Percentiles rank a stretch among this genome's conserved stretches.
Conservation (phyloP, 2,329 filamentous ascomycete genomes). For the Exophiala calicioides region DNA sequence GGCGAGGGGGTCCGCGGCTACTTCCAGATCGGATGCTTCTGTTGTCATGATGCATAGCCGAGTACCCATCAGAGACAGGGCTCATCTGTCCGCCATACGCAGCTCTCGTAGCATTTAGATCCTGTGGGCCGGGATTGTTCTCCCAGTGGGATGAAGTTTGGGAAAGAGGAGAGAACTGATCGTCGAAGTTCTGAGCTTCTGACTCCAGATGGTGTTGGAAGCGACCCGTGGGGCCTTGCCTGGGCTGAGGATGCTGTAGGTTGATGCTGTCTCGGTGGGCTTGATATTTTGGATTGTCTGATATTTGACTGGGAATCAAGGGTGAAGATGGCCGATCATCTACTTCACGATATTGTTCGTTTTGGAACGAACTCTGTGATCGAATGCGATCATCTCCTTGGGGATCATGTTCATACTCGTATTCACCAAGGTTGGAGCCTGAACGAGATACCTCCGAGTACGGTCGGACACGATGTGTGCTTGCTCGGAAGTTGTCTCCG, state of each 20-base stretch:
- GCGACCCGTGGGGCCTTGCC: slow-evolving; percentile 61
- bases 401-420: slow-evolving; percentile 56
- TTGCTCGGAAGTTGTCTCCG: slow-evolving; percentile 73
- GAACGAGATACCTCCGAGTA: slow-evolving; percentile 70
- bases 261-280: slow-evolving; percentile 65
- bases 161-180: slow-evolving; percentile 37
- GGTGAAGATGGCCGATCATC: slow-evolving; percentile 60
- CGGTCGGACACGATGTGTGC: slow-evolving; percentile 55
- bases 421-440: slow-evolving; percentile 70
- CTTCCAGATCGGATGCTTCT: slow-evolving; percentile 31
- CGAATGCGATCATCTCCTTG: slow-evolving; percentile 48
- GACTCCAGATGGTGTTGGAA: slow-evolving; percentile 64
- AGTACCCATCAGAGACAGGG: slow-evolving; percentile 51
- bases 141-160: slow-evolving; percentile 47
- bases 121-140: slow-evolving; percentile 16
- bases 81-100: slow-evolving; percentile 44
- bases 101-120: slow-evolving; percentile 3
- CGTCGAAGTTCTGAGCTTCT: slow-evolving; percentile 57
- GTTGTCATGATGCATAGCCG: slow-evolving; percentile 34
- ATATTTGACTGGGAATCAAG: slow-evolving; percentile 60
- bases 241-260: slow-evolving; percentile 65
- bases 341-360: slow-evolving; percentile 36
- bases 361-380: slow-evolving; percentile 45
- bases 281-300: slow-evolving; percentile 63
- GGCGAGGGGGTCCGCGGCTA: slow-evolving; percentile 48